Evolutionary conservation across 2,329 filamentous ascomycete species (phyloP), one percentile per base, ranked within the genome.

Genomic region (Purpureocillium lavendulum): DNA sequence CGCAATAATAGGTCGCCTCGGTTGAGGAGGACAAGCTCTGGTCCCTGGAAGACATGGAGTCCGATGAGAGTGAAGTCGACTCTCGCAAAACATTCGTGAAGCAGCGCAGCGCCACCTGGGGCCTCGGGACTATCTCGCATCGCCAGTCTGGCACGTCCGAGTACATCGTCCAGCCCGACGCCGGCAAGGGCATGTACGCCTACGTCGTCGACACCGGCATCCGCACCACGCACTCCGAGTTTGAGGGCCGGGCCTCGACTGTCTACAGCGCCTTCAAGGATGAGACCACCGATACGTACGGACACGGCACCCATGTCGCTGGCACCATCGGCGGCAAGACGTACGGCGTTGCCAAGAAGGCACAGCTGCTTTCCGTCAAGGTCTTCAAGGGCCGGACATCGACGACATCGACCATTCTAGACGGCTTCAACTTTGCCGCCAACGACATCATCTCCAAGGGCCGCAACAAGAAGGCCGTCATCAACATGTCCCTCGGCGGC

Each of bases 161-260:
- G 38, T 78, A 77, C 53, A 54, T 68, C 36, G 77, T 73, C 45
- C 71, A 77, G 51, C 59, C 59, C 40, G 59, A 58, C 14, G 69
- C 69, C 33, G 71, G 71, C 21, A 28, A 60, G 18, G 69, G 67
- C 30, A 73, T 73, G 48, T 80, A 72, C 26, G 71, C 69, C 34
- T 83, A 75, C 55, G 58, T 83, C 16, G 69, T 83, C 35, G 79
- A 83, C 57, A 81, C 76, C 4, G 79, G 79, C 48, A 73, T 82
- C 47, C 61, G 60, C 35, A 59, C 62, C 16, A 63, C 66, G 5
- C 79, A 83, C 58, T 49, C 51, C 29, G 67, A 77, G 52, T 77
- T 73, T 49, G 62, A 67, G 49, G 70, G 69, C 30, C 69, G 74
- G 39, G 75, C 74, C n/a, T 59, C 34, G 8, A 38, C 41, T 12